Base-by-base conservation (phyloP, 2,329 filamentous ascomycete species). In the Colletotrichum sp. region DNA sequence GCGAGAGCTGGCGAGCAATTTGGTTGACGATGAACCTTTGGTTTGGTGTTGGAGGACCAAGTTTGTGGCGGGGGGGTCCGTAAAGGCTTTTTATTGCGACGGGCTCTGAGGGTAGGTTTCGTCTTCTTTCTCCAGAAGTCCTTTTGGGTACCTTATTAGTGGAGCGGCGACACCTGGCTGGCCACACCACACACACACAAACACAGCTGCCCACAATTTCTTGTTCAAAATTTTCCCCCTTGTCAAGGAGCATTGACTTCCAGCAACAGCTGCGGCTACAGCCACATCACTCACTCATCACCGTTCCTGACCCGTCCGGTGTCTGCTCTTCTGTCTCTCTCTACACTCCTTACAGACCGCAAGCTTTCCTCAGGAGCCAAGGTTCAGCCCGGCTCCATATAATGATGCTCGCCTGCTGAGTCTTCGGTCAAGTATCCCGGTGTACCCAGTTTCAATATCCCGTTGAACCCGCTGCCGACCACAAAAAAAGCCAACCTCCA, bases 31-130 rank as follows among this genome's bases (percentile, higher is more conserved):
- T 75, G 59, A 74, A 73, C 74, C 70, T 75, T 68, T 65, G 57
- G 43, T 64, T 64, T 74, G 65, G 34, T 74, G 74, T 68, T 30
- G 24, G 18, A 24, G 18, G 64, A 43, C 30, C 43, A 66, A 72
- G 21, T 48, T 34, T 75, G 69, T 67, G 63, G 69, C 32, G 63
- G 73, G 64, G 55, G 74, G 34, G 52, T 43, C 21, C 48, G 64
- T 55, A 71, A 67, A 74, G 65, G 43, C 71, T 74, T 76, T 75
- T 76, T 76, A 76, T 76, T 76, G 64, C 64, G 65, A 76, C 70
- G 67, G 70, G 30, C 59, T 34, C 28, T n/a, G 74, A 75, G 74
- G 74, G 70, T 72, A 68, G 74, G 74, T 74, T 76, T 76, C 70
- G 74, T 63, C 73, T 48, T 39, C 18, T 70, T 75, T 75, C 69